Percentiles rank a stretch among this genome's conserved stretches.
Conservation (phyloP, 2,329 filamentous ascomycete species). For the Nemania sp. region DNA sequence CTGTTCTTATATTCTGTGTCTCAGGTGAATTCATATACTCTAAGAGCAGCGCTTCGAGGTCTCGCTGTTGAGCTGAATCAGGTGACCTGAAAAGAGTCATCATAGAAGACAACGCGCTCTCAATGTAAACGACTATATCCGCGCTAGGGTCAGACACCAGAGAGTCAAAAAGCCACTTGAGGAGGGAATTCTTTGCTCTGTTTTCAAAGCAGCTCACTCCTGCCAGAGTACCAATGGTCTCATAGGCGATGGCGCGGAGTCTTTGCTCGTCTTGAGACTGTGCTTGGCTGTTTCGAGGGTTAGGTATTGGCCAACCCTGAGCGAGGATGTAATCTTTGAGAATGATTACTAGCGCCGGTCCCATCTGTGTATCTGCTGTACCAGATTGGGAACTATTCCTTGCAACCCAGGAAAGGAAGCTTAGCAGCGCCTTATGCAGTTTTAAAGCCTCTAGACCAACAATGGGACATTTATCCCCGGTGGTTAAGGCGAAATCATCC, state of each 20-base stretch:
- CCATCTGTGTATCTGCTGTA: constrained; percentile 65
- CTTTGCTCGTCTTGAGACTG: constrained; percentile 61
- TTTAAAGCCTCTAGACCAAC: constrained; percentile 75
- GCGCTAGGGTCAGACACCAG: constrained; percentile 77
- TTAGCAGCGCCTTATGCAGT: constrained; percentile 79
- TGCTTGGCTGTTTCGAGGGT: constrained; percentile 47
- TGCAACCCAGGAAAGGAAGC: constrained; percentile 85
- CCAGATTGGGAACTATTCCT: constrained; percentile 63
- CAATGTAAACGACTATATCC: constrained; percentile 82
- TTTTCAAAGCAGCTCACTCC: constrained; percentile 63
- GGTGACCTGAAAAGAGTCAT: constrained; percentile 48
- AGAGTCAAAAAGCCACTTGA: constrained; percentile 81
- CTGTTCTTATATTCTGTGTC: constrained; percentile 65
- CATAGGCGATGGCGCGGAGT: constrained; percentile 81
- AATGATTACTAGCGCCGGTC: constrained; percentile 67
- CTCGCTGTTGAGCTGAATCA: constrained; percentile 36
- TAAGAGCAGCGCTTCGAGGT: constrained; percentile 61
- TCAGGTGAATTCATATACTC: constrained; percentile 65
- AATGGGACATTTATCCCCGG: constrained; percentile 41
- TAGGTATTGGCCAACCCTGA: constrained; percentile 79
- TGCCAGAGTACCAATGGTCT: constrained; percentile 83
- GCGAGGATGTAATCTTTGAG: constrained; percentile 74
- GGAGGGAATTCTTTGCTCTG: constrained; percentile 55
- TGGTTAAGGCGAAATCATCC: constrained; percentile 58
- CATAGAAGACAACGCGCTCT: constrained; percentile 82